Evolutionary conservation across 1,284 basidiomycete genomes (phyloP).

Genomic region (Mycena citricolor): DNA sequence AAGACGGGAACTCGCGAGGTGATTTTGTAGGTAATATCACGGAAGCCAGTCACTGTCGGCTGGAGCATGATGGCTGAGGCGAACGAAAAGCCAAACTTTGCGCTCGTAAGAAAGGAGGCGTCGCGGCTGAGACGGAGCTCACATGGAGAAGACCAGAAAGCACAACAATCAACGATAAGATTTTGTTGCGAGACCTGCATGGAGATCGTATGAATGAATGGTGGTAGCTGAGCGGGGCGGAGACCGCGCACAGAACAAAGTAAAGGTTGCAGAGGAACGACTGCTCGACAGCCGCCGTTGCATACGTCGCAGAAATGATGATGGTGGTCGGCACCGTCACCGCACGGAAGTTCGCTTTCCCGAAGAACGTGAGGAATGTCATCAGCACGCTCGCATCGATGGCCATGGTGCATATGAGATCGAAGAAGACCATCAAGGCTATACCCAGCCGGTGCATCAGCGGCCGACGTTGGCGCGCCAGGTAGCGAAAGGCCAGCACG

Average conservation of each 20-base stretch:
- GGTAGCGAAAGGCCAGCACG: conserved; percentile 15
- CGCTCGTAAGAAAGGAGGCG: background rate
- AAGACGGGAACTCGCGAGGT: conserved; percentile 2
- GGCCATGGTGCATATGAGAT: conserved; percentile 16
- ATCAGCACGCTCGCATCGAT: conserved; percentile 5
- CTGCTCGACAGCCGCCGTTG: conserved; percentile 11
- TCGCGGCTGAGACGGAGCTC: background rate
- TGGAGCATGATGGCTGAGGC: conserved; percentile 5
- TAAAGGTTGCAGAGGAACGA: conserved; percentile 16
- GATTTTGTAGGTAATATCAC: background rate
- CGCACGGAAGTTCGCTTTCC: background rate
- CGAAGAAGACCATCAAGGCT: conserved; percentile 14
- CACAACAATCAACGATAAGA: background rate
- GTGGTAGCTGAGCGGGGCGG: background rate
- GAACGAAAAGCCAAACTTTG: conserved; percentile 11
- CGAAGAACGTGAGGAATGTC: conserved; percentile 6
- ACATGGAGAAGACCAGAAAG: conserved; percentile 11
- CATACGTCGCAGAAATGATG: conserved; percentile 12
- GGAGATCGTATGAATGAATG: background rate
- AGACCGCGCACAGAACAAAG: conserved; percentile 13
- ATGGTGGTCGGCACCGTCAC: background rate
- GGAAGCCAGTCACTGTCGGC: background rate
- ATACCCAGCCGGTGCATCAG: conserved; percentile 14
- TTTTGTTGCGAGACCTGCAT: conserved; percentile 10
- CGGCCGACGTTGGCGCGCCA: conserved; percentile 11